These are phyloP conservation scores for Globisporangium cylindrosporum DNA, from an alignment of 352 stramenopile species.

Conservation along the genomic window DNA sequence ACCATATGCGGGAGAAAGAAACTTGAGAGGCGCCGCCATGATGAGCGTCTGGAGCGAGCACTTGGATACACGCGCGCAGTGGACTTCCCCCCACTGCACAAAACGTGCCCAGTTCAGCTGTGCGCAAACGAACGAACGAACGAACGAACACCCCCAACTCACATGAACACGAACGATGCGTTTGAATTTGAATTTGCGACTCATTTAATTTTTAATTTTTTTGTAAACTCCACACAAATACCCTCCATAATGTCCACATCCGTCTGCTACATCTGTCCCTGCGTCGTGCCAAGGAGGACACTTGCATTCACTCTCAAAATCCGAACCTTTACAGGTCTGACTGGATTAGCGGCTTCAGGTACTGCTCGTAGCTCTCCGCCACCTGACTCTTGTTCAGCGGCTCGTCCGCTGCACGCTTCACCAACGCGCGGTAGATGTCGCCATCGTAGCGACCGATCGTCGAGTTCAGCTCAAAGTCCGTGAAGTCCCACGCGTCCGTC, in stretches of 20 bases:
- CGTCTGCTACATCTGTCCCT: too few relatives aligned
- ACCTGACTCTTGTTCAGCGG: constrained; percentile 48
- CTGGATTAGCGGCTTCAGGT: constrained; percentile 41
- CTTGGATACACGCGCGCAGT: constrained; percentile 16
- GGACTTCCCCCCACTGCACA: too few relatives aligned
- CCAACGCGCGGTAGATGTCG: constrained; percentile 24
- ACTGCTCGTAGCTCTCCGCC: constrained; percentile 36
- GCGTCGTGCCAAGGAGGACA: too few relatives aligned
- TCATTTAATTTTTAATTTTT: too few relatives aligned
- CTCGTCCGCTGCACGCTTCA: constrained; percentile 43
- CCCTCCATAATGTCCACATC: too few relatives aligned
- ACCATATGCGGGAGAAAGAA: neutral
- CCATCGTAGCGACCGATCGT: constrained; percentile 53
- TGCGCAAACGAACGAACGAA: too few relatives aligned
- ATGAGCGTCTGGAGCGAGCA: constrained; percentile 78
- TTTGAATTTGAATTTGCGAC: too few relatives aligned
- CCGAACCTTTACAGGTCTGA: constrained; percentile 21
- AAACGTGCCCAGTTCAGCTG: too few relatives aligned
- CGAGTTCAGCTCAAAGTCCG: constrained; percentile 65
- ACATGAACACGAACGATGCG: too few relatives aligned
- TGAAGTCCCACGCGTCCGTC: constrained; percentile 40
- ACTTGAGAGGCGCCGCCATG: constrained; percentile 7
- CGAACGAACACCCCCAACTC: too few relatives aligned
- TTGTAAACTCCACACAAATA: too few relatives aligned
- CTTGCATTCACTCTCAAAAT: too few relatives aligned